These are phyloP conservation scores for Xylariaceae sp. DNA, from an alignment of 2,329 filamentous ascomycete genomes.

Conservation along the genomic window DNA sequence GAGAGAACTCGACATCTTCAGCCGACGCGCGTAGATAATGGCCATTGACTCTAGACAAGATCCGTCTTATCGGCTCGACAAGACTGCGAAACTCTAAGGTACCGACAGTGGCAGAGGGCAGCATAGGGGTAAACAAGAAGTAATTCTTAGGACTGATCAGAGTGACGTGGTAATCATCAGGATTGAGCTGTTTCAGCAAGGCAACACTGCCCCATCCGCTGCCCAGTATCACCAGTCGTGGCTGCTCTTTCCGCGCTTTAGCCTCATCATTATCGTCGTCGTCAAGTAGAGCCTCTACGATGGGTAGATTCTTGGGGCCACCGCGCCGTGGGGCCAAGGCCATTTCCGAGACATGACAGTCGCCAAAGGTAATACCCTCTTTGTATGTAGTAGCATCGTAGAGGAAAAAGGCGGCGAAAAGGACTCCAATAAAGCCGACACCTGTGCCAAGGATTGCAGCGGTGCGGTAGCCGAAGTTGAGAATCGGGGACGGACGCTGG, in stretches of 20 bases:
- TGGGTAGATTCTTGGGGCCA: slow-evolving; percentile 92
- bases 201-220: slow-evolving; percentile 95
- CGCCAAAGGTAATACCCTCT: slow-evolving; percentile 62
- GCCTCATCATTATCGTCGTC: slow-evolving; percentile 78
- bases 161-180: slow-evolving; percentile 92
- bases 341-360: slow-evolving; percentile 80
- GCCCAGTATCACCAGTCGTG: slow-evolving; percentile 85
- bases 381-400: slow-evolving; percentile 93
- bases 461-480: slow-evolving; percentile 64
- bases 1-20: slow-evolving; percentile 85
- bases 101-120: slow-evolving; percentile 94
- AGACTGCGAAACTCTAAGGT: slow-evolving; percentile 88
- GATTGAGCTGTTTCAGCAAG: slow-evolving; percentile 82
- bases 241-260: slow-evolving; percentile 76
- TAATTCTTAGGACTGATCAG: slow-evolving; percentile 94
- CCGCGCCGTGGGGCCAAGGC: slow-evolving; percentile 79
- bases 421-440: slow-evolving; percentile 64
- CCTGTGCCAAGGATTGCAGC: slow-evolving; percentile 75
- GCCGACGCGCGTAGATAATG: slow-evolving; percentile 89
- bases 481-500: slow-evolving; percentile 44
- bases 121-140: slow-evolving; percentile 97
- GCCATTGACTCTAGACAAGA: slow-evolving; percentile 73
- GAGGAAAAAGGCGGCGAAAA: slow-evolving; percentile 81
- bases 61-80: slow-evolving; percentile 87
- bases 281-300: slow-evolving; percentile 82